Evolutionary conservation across 176 grass and related monocot species (phyloP).

Genomic region (Oryza glumipatula): DNA sequence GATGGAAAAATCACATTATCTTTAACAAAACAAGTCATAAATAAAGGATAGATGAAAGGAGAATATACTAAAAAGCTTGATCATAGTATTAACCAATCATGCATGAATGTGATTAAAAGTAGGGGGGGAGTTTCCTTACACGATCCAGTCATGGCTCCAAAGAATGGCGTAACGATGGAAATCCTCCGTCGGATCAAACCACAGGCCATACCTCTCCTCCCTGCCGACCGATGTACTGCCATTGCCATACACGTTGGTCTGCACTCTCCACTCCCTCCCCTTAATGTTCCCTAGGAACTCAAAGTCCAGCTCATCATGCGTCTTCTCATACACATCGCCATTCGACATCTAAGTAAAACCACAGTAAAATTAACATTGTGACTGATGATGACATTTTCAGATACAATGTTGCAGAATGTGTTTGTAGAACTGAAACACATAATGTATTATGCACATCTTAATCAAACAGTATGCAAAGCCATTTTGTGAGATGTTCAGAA

Average conservation of each 20-base stretch:
- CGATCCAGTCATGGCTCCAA: conserved; percentile 51
- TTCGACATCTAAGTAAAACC: conserved; percentile 49
- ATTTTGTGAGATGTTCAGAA: not conserved
- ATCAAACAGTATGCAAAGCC: not conserved
- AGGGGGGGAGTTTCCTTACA: conserved; percentile 30
- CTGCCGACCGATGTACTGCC: conserved; percentile 56
- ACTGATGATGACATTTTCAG: not conserved
- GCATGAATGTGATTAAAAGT: not conserved
- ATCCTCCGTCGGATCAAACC: conserved; percentile 57
- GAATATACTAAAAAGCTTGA: not conserved
- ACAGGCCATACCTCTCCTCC: conserved; percentile 58
- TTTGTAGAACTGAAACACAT: not conserved
- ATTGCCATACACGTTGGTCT: conserved; percentile 66
- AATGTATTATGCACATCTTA: not conserved
- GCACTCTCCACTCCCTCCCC: conserved; percentile 61
- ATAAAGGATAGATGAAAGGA: not conserved
- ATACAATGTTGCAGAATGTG: not conserved
- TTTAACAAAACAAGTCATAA: not conserved
- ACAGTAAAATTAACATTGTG: not conserved
- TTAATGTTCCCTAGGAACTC: conserved; percentile 66
- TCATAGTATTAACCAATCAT: not conserved
- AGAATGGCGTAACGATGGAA: conserved; percentile 59
- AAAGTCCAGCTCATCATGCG: conserved; percentile 62
- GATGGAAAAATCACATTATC: not conserved
- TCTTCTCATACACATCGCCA: conserved; percentile 60